Percentiles rank a stretch among this genome's conserved stretches.
phyloP scores from a whole-genome alignment of 257 asterid species.

The Knoxia roxburghii region DNA sequence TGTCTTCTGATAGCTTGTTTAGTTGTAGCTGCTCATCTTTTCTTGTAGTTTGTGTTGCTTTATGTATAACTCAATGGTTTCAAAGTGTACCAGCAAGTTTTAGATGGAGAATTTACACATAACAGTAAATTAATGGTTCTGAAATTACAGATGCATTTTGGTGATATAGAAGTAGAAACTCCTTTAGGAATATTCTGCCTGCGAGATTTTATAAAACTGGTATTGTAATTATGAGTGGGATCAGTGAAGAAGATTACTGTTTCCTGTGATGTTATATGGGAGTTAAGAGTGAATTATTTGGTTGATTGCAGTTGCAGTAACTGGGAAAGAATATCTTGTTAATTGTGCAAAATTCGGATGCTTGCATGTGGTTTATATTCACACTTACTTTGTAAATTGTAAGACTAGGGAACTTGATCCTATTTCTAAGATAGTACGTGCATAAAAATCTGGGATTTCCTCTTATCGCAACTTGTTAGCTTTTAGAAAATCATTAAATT shows the following conservation, averaged over 20 bases:
- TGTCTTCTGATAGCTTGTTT: background rate
- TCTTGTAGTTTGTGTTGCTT: too few relatives aligned
- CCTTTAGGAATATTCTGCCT: background rate
- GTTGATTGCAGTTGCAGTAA: background rate
- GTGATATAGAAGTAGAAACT: background rate
- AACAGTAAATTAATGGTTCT: background rate
- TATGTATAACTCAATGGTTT: background rate
- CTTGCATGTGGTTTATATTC: background rate
- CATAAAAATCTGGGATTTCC: background rate
- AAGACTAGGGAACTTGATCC: background rate
- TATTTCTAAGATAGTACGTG: background rate
- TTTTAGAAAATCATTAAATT: background rate
- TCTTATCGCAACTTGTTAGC: background rate
- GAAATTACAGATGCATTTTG: background rate
- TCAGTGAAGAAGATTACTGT: background rate
- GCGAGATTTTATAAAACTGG: background rate
- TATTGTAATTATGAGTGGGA: background rate
- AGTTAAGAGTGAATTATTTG: too few relatives aligned
- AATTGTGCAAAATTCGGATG: too few relatives aligned
- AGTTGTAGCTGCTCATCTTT: background rate
- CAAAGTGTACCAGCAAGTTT: background rate
- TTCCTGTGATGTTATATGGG: background rate
- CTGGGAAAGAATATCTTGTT: too few relatives aligned
- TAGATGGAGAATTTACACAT: background rate
- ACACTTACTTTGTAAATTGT: background rate